These are phyloP conservation scores for Coemansia pectinata DNA, from an alignment of 192 early-diverging fungal species.

Conservation along the genomic window DNA sequence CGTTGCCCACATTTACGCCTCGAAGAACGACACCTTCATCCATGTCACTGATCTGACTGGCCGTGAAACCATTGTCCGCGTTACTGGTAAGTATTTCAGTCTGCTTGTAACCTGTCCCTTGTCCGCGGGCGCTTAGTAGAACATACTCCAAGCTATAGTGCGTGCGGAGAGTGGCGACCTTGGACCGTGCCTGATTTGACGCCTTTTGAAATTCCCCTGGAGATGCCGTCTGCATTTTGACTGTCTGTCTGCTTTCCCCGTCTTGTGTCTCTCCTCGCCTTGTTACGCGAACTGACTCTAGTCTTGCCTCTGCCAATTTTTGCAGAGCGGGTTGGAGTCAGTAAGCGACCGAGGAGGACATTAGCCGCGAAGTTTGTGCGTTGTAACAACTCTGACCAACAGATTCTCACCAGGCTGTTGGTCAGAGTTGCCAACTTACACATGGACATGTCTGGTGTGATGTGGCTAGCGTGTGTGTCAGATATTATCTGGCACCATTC, in stretches of 20 bases:
- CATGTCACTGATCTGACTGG: slow-evolving; percentile 99
- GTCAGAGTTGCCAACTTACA: neutral
- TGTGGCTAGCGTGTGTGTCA: neutral
- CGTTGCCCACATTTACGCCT: slow-evolving; percentile 99
- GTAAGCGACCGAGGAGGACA: slow-evolving; percentile 1
- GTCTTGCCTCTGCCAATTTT: neutral
- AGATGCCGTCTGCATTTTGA: slow-evolving; percentile 37
- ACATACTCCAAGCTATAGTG: neutral
- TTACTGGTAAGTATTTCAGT: slow-evolving; percentile 77
- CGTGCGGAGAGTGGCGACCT: slow-evolving; percentile 16
- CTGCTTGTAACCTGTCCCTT: neutral
- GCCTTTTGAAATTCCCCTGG: slow-evolving; percentile 57
- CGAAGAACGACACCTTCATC: slow-evolving; percentile 99
- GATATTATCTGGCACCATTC: neutral
- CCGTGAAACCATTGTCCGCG: slow-evolving; percentile 97
- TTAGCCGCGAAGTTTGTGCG: neutral
- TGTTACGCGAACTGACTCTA: slow-evolving; percentile 10
- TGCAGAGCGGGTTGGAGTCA: neutral
- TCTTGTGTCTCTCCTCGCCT: neutral
- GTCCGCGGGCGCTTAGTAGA: slow-evolving; percentile 8
- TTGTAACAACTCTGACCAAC: neutral
- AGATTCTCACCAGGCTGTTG: neutral
- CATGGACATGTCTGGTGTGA: slow-evolving; percentile 10
- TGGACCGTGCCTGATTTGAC: neutral
- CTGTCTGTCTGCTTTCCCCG: neutral